Evolutionary conservation across 345 rosid species (phyloP).

Genomic region (Erodium maritimum): DNA sequence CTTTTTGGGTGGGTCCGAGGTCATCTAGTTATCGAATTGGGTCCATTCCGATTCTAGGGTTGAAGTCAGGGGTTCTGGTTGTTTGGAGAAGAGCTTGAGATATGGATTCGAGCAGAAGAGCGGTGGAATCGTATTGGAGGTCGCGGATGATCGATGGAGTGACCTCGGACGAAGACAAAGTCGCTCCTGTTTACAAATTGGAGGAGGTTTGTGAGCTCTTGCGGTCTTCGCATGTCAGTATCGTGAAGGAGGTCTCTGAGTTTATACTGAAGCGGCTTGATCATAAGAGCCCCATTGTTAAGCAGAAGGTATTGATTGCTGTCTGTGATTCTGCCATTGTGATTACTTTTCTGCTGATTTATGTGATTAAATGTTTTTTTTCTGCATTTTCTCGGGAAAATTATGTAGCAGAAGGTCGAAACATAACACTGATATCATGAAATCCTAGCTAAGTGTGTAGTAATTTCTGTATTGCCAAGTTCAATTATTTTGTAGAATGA

Average conservation of each 20-base stretch:
- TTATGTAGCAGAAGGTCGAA: neutral
- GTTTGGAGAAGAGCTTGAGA: neutral
- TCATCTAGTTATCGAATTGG: neutral
- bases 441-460: neutral
- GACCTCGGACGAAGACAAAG: conserved; percentile 84
- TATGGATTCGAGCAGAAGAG: conserved; percentile 99
- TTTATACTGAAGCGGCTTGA: conserved; percentile 82
- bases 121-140: conserved; percentile 98
- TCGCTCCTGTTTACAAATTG: conserved; percentile 87
- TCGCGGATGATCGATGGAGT: conserved; percentile 85
- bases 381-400: neutral
- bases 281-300: conserved; percentile 82
- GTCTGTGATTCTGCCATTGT: neutral
- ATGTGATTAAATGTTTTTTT: neutral
- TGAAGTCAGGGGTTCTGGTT: neutral
- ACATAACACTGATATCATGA: neutral
- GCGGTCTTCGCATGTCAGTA: conserved; percentile 69
- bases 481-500: neutral
- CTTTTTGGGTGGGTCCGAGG: neutral
- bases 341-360: conserved; percentile 5
- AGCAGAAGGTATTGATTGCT: conserved; percentile 57
- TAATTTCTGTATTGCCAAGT: neutral
- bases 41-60: neutral
- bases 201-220: conserved; percentile 92
- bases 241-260: conserved; percentile 82